Base-by-base conservation (phyloP, 495 filamentous ascomycete species). In the Jackrogersella multiformis region DNA sequence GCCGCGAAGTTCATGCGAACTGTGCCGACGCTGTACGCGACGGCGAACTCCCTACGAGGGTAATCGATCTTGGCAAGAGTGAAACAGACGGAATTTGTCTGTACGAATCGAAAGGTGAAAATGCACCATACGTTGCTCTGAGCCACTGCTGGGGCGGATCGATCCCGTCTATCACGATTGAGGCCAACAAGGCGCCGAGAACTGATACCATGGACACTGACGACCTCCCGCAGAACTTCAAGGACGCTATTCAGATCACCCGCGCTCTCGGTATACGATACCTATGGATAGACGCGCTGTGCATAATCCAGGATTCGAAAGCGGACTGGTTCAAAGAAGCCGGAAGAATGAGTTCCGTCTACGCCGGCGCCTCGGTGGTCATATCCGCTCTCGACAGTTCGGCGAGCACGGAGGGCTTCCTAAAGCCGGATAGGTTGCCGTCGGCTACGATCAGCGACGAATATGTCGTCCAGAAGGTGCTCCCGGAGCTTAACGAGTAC, bases 201-300 rank as follows among this genome's bases (percentile, higher is more conserved):
- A 45, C 26, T 0, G 28, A 24, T 9, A 24, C 38, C 7, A 72
- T 73, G 9, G 36, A 56, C 15, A n/a, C 67, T 0, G 28, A 53
- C n/a, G 53, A 66, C 0, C 73, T 74, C 10, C 71, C 74, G 1
- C 46, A 46, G 1, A 76, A 73, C 2, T 74, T 76, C 44, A 56
- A 54, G 10, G 64, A 76, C 35, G 77, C 76, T 0, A 67, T 78
- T 8, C 23, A 12, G 5, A 49, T 68, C 0, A 67, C 76, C 8
- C 59, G 75, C 7, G 63, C 45, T 0, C 61, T 79, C 2, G 66
- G 65, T 1, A 36, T 73, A 8, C 34, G 38, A 15, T 75, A 75
- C 45, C 52, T 76, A 0, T 76, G 75, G 75, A 74, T 79, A 36
- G 76, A 78, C 36, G 75, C 73, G 0, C 41, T 78, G 0, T 78